Base-by-base conservation (phyloP, 2,329 filamentous ascomycete species). In the Microthyrium microscopicum region DNA sequence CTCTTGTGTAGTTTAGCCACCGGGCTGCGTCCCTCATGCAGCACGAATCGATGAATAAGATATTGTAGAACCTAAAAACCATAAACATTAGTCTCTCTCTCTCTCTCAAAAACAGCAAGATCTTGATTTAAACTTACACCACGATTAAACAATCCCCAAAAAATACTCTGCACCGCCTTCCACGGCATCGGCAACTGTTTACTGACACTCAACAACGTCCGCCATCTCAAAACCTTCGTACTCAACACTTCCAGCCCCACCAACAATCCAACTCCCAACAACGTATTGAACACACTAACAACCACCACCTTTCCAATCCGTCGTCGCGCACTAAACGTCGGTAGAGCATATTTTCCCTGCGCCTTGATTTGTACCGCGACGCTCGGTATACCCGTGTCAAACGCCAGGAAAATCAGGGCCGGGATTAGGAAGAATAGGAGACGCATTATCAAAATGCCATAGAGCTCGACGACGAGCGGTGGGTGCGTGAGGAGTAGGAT, bases 11-110 rank as follows among this genome's bases (percentile, higher is more conserved):
- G 20, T 18, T 39, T 25, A 9, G 35, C 12, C 9, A 54, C 34
- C 11, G 50, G 50, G 5, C 55, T 37, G 20, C 38, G 45, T 17
- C 41, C 49, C 27, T 50, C 50, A 54, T 92, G 83, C 6, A 93
- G 64, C 18, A 77, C 38, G 46, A 68, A 68, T 33, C 78, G 73
- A 55, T 92, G 83, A 42, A 82, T 63, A 44, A 72, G 66, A 51
- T 91, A 93, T 37, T 73, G 69, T 8, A 84, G 49, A 5, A 71
- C 46, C 58, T 81, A 33, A 16, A 36, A 11, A 29, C 11, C 11
- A 24, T 15, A 20, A 21, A 20, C 24, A 31, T 19, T 33, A 20
- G 16, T 28, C 11, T 21, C 12, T 9, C 17, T n/a, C 13, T 37
- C 27, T 29, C 20, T 4, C 29, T 27, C 13, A 5, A 28, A 16